Percentiles rank a stretch among this genome's conserved stretches.
Evolutionary conservation across 768 basidiomycete species (phyloP).

Genomic region (Leccinum fibrillosum): DNA sequence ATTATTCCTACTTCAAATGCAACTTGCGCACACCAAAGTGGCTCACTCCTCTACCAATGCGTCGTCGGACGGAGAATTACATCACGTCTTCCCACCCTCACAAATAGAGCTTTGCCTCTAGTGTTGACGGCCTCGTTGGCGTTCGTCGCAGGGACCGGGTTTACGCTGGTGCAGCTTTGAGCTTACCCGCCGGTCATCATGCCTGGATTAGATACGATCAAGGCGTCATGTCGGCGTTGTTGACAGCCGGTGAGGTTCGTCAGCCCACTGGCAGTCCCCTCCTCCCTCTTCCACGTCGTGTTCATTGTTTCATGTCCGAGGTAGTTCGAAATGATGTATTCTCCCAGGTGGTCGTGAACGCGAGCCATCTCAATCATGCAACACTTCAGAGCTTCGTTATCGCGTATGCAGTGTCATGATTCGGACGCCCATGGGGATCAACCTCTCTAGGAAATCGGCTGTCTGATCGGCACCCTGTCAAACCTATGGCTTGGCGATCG

Average conservation of each 20-base stretch:
- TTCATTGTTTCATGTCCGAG: background rate
- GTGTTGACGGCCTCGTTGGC: too few relatives aligned
- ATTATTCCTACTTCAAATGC: too few relatives aligned
- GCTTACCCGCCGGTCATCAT: background rate
- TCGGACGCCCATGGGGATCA: background rate
- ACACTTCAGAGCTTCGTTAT: slow-evolving; percentile 53
- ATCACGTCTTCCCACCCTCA: too few relatives aligned
- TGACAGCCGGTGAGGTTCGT: slow-evolving; percentile 50
- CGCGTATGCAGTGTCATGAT: background rate
- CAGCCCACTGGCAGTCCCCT: background rate
- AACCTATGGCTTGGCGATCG: slow-evolving; percentile 60
- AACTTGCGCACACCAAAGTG: too few relatives aligned
- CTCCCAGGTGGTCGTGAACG: slow-evolving; percentile 47
- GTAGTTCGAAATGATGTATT: slow-evolving; percentile 54
- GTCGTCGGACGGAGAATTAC: too few relatives aligned
- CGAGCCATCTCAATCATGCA: slow-evolving; percentile 41
- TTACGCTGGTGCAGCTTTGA: background rate
- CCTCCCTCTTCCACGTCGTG: background rate
- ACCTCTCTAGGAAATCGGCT: slow-evolving; percentile 55
- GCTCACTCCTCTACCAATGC: too few relatives aligned
- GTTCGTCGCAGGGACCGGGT: too few relatives aligned
- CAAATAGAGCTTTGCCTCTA: too few relatives aligned
- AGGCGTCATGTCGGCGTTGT: slow-evolving; percentile 66
- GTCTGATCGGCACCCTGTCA: slow-evolving; percentile 58
- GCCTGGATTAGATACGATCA: slow-evolving; percentile 52